These are phyloP conservation scores for Phalaenopsis hybrid DNA, from an alignment of 116 monocot species.

Conservation along the genomic window DNA sequence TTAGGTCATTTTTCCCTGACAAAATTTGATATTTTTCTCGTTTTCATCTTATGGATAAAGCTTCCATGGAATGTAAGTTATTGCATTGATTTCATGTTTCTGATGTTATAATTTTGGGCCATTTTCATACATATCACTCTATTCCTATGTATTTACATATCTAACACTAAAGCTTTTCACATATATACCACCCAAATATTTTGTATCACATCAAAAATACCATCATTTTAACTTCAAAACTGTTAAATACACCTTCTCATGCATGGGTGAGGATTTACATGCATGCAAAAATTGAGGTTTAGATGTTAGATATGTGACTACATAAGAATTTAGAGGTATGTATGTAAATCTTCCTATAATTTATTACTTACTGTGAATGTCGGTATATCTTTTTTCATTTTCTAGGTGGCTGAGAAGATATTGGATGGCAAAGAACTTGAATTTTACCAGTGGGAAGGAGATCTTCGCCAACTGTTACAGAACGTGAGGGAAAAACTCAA, in stretches of 20 bases:
- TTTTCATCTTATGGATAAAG: not conserved
- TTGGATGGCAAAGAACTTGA: conserved; percentile 75
- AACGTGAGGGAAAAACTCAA: conserved; percentile 66
- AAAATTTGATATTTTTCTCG: not conserved
- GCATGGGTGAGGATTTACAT: too few relatives aligned
- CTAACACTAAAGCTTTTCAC: too few relatives aligned
- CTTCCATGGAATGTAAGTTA: not conserved
- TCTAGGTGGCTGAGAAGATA: conserved; percentile 82
- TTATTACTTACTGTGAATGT: not conserved
- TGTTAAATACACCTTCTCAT: too few relatives aligned
- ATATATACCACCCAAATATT: too few relatives aligned
- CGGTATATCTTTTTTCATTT: not conserved
- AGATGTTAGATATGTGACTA: too few relatives aligned
- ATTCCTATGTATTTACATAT: too few relatives aligned
- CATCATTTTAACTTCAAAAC: too few relatives aligned
- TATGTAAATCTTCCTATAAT: not conserved
- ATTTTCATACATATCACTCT: too few relatives aligned
- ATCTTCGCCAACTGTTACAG: conserved; percentile 65
- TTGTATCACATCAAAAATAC: too few relatives aligned
- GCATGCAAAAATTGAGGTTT: too few relatives aligned
- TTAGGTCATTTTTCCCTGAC: not conserved
- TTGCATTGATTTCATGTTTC: not conserved
- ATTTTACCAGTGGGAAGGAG: conserved; percentile 98
- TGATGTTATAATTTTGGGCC: too few relatives aligned
- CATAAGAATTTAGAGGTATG: too few relatives aligned